These are phyloP conservation scores for Podosphaera xanthii DNA, from an alignment of 2,329 filamentous ascomycete species.

Conservation along the genomic window DNA sequence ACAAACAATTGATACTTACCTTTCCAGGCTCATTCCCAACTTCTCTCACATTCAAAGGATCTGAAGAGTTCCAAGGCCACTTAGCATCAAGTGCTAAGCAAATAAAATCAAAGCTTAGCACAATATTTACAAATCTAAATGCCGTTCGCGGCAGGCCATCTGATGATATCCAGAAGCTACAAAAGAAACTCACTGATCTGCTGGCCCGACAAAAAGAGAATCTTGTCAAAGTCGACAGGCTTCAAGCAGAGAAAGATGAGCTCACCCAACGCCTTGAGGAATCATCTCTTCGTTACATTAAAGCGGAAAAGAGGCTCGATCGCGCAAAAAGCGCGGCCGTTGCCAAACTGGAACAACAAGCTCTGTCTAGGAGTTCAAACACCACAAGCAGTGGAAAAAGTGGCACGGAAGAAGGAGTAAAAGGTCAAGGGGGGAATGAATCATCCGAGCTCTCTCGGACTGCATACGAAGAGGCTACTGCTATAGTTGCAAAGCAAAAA, in stretches of 20 bases:
- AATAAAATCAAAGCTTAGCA: slow-evolving; percentile 52
- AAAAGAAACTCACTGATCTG: slow-evolving; percentile 50
- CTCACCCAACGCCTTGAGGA: slow-evolving; percentile 70
- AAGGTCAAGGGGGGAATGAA: slow-evolving; percentile 28
- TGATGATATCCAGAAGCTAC: slow-evolving; percentile 49
- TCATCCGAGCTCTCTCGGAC: slow-evolving; percentile 46
- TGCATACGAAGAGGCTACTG: slow-evolving; percentile 55
- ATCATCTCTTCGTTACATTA: slow-evolving; percentile 76
- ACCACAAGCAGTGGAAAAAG: slow-evolving; percentile 19
- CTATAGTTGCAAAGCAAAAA: slow-evolving; percentile 61
- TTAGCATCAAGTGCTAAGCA: slow-evolving; percentile 51
- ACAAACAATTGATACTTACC: neutral
- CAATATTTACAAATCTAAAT: slow-evolving; percentile 37
- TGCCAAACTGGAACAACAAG: slow-evolving; percentile 77
- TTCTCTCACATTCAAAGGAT: slow-evolving; percentile 36
- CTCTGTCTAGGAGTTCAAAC: slow-evolving; percentile 39
- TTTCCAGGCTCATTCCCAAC: slow-evolving; percentile 31
- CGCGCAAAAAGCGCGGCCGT: slow-evolving; percentile 73
- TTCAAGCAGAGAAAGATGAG: slow-evolving; percentile 59
- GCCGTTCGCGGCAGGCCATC: slow-evolving; percentile 29
- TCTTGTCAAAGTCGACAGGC: slow-evolving; percentile 49
- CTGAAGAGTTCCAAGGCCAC: slow-evolving; percentile 58
- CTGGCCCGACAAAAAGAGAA: slow-evolving; percentile 67
- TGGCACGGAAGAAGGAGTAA: slow-evolving; percentile 18
- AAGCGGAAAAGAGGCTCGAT: slow-evolving; percentile 87